These are phyloP conservation scores for Syzygium malaccense DNA, from an alignment of 441 rosid species.

Conservation along the genomic window DNA sequence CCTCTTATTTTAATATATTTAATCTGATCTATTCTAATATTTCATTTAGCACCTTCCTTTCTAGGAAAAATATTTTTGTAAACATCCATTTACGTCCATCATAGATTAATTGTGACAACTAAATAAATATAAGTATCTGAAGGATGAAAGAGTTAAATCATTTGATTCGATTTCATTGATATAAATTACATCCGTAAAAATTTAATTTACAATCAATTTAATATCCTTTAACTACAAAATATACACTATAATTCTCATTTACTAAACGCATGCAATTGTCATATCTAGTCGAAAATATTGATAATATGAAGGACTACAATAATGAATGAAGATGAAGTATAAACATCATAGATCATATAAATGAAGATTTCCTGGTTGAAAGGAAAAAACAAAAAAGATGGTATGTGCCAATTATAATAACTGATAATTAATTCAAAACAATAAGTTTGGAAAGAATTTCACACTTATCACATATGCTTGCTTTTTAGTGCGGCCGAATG, in stretches of 20 bases:
- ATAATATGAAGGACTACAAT: no score
- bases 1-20: background rate
- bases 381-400: no score
- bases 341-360: no score
- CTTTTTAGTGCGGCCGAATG: no score
- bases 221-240: no score
- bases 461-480: rapidly evolving
- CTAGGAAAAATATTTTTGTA: background rate
- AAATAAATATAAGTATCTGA: background rate
- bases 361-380: no score
- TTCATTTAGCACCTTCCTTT: background rate
- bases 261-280: no score
- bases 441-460: background rate
- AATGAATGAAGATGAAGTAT: background rate
- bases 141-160: background rate
- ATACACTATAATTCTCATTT: no score
- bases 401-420: no score
- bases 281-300: no score
- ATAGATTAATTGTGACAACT: background rate
- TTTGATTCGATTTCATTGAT: background rate
- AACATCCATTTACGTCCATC: background rate
- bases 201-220: background rate
- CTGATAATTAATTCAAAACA: no score
- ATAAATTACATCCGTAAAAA: rapidly evolving
- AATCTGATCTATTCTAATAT: rapidly evolving